Conservation (phyloP, 164 flowering plant species). For the Macadamia integrifolia region DNA sequence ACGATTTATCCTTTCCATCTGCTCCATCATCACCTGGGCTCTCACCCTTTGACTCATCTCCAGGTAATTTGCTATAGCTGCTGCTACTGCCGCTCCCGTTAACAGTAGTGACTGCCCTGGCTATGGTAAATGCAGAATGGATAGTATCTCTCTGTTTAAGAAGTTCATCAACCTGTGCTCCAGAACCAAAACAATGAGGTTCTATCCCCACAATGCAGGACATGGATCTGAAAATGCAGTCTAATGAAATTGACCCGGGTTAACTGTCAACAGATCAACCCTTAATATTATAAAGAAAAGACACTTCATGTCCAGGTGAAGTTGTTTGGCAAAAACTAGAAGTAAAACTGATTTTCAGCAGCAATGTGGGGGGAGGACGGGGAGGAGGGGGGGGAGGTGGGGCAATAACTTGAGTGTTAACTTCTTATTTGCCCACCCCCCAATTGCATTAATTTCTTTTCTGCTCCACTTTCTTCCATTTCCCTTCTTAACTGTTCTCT, state of each 20-base stretch:
- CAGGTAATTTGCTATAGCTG: conserved; percentile 45
- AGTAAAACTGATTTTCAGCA: too few relatives aligned
- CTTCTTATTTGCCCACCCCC: too few relatives aligned
- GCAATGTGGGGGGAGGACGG: too few relatives aligned
- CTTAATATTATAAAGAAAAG: too few relatives aligned
- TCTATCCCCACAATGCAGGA: background rate
- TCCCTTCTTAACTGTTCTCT: too few relatives aligned
- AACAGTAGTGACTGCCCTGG: conserved; percentile 22
- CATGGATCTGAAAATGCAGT: background rate
- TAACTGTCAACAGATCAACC: background rate
- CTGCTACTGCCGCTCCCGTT: conserved; percentile 33
- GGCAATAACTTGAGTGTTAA: too few relatives aligned
- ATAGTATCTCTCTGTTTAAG: conserved; percentile 79
- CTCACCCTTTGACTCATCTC: conserved; percentile 52
- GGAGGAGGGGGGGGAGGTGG: too few relatives aligned
- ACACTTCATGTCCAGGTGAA: too few relatives aligned
- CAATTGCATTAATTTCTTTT: too few relatives aligned
- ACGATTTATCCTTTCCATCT: conserved; percentile 74
- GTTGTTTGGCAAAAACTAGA: too few relatives aligned
- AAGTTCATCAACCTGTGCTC: conserved; percentile 79
- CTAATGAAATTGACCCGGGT: background rate
- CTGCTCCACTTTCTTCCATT: too few relatives aligned
- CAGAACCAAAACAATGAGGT: conserved; percentile 2
- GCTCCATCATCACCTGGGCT: conserved; percentile 60
- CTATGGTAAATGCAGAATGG: conserved; percentile 73